Percentiles rank a stretch among this genome's conserved stretches.
Evolutionary conservation across 2,329 filamentous ascomycete species (phyloP).

Genomic region (Paraconiothyrium sp.): DNA sequence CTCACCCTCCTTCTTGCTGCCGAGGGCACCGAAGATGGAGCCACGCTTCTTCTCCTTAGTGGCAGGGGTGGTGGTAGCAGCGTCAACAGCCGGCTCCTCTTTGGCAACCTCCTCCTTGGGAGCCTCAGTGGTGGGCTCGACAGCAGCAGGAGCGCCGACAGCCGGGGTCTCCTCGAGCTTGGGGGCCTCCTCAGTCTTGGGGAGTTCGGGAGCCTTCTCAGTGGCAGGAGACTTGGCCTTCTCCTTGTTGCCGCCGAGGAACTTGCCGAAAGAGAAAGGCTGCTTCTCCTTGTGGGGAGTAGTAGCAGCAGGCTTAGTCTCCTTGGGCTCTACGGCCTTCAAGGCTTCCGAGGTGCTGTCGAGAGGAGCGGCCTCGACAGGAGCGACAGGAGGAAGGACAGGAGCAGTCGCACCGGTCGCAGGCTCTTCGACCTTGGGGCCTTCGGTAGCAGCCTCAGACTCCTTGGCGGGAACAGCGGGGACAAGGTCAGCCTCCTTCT

Average conservation of each 20-base stretch:
- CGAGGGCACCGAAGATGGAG: conserved; percentile 81
- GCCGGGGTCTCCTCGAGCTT: conserved; percentile 46
- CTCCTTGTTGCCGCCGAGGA: conserved; percentile 61
- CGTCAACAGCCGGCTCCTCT: conserved; percentile 56
- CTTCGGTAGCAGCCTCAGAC: conserved; percentile 51
- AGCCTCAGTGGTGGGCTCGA: conserved; percentile 49
- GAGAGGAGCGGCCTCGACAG: conserved; percentile 17
- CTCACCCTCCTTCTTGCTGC: conserved; percentile 62
- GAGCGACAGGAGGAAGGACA: conserved; percentile 38
- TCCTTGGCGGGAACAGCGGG: conserved; percentile 60
- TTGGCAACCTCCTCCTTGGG: conserved; percentile 55
- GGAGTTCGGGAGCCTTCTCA: conserved; percentile 46
- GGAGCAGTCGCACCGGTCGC: conserved; percentile 53
- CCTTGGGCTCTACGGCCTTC: conserved; percentile 38
- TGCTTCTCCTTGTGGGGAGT: conserved; percentile 57
- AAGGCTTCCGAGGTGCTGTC: conserved; percentile 33
- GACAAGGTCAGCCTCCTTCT: conserved; percentile 74
- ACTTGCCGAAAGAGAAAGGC: conserved; percentile 63
- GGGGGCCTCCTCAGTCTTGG: conserved; percentile 54
- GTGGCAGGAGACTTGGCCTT: conserved; percentile 56
- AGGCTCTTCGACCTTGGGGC: conserved; percentile 47
- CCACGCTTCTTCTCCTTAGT: conserved; percentile 90
- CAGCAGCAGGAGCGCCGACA: conserved; percentile 33
- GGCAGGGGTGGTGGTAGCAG: conserved; percentile 46
- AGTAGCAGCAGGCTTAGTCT: conserved; percentile 47